Evolutionary conservation across 345 rosid genomes (phyloP).

Genomic region (Microthlaspi erraticum): DNA sequence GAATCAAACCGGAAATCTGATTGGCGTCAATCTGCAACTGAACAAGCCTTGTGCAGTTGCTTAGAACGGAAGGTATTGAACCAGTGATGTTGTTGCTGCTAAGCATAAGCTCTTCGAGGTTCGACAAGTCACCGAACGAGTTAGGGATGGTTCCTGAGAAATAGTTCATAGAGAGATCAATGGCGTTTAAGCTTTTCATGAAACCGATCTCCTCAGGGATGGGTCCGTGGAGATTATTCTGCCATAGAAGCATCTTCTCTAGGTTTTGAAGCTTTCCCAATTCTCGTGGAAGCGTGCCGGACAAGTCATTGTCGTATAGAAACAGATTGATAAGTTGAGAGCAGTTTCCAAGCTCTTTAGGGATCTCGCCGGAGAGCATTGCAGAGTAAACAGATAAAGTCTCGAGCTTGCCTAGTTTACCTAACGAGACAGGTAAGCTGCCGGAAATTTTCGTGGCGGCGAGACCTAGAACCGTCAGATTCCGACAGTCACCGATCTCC

Average conservation of each 20-base stretch:
- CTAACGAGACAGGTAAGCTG: conserved; percentile 67
- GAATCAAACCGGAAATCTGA: conserved; percentile 73
- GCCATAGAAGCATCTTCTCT: conserved; percentile 74
- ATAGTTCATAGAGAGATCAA: conserved; percentile 80
- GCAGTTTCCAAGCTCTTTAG: conserved; percentile 75
- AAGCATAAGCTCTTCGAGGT: conserved; percentile 80
- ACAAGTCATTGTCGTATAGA: conserved; percentile 77
- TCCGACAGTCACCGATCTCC: conserved; percentile 71
- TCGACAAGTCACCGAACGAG: conserved; percentile 67
- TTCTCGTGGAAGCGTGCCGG: conserved; percentile 66
- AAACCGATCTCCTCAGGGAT: conserved; percentile 83
- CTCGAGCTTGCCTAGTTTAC: conserved; percentile 69
- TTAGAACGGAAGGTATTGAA: conserved; percentile 68
- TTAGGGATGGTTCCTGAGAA: conserved; percentile 75
- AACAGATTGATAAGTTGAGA: conserved; percentile 63
- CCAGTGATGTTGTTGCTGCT: conserved; percentile 85
- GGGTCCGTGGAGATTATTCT: conserved; percentile 66
- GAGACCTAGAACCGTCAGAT: conserved; percentile 65
- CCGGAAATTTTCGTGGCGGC: conserved; percentile 82
- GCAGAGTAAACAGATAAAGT: conserved; percentile 65
- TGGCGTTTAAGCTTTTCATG: conserved; percentile 59
- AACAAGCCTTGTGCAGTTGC: conserved; percentile 62
- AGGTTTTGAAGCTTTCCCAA: conserved; percentile 62
- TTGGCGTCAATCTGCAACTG: conserved; percentile 85
- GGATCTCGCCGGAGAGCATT: conserved; percentile 76